Conservation (phyloP, 140 eudicot genomes). For the Anethum foeniculum region DNA sequence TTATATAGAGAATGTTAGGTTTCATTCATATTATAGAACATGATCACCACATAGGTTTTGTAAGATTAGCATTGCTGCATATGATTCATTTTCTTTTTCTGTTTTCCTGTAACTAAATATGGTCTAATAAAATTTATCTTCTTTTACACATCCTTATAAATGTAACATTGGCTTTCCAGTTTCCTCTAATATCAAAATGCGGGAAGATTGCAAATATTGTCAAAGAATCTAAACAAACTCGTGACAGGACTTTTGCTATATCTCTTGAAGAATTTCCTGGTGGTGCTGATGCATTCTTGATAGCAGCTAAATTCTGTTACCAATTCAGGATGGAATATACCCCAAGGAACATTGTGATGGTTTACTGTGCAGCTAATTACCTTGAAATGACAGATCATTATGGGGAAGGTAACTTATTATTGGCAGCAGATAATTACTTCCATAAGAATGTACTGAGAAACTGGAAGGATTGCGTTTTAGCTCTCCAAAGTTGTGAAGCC, state of each 20-base stretch:
- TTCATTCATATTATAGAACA: neutral
- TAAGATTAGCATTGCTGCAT: neutral
- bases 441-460: conserved; percentile 49
- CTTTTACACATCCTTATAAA: neutral
- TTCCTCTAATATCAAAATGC: conserved; percentile 90
- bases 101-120: neutral
- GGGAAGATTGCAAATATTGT: conserved; percentile 53
- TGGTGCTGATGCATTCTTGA: conserved; percentile 49
- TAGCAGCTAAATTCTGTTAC: conserved; percentile 68
- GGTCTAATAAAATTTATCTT: neutral
- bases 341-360: conserved; percentile 52
- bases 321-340: conserved; percentile 59
- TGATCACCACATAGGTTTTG: neutral
- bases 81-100: neutral
- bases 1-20: neutral
- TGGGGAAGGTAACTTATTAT: conserved; percentile 71
- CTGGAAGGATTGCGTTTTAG: conserved; percentile 88
- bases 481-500: conserved; percentile 78
- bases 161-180: conserved; percentile 37
- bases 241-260: conserved; percentile 22
- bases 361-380: conserved; percentile 68
- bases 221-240: conserved; percentile 38
- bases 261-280: conserved; percentile 70
- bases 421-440: conserved; percentile 53
- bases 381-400: conserved; percentile 74